These are phyloP conservation scores for Dentiscutata heterogama DNA, from an alignment of 371 early-diverging fungal genomes.

Conservation along the genomic window DNA sequence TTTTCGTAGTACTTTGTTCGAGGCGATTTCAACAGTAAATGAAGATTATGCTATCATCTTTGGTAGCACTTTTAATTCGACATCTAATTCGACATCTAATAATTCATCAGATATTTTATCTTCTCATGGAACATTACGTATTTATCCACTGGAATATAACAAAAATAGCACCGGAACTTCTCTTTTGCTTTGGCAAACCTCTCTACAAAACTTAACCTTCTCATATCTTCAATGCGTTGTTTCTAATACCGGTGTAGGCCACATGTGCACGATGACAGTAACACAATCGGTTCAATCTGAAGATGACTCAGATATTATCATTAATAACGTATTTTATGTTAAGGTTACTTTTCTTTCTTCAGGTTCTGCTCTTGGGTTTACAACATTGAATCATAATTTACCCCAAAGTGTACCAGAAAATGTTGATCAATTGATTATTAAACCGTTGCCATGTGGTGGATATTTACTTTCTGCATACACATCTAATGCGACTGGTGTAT, in stretches of 20 bases:
- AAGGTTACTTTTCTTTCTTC: conserved; percentile 3
- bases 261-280: neutral
- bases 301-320: neutral
- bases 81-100: neutral
- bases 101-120: neutral
- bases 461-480: neutral
- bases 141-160: neutral
- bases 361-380: neutral
- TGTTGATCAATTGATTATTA: neutral
- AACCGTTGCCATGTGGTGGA: neutral
- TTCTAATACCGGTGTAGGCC: neutral
- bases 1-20: too few relatives aligned
- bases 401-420: neutral
- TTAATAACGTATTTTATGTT: neutral
- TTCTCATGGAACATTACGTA: neutral
- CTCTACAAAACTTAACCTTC: neutral
- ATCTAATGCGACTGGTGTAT: neutral
- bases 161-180: neutral
- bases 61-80: neutral
- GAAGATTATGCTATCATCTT: conserved; percentile 2
- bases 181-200: neutral
- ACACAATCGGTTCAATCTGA: neutral
- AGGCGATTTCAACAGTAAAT: neutral
- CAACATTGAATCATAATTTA: neutral
- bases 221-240: neutral